These are phyloP conservation scores for Biscogniauxia marginata DNA, from an alignment of 2,329 filamentous ascomycete genomes.

Conservation along the genomic window DNA sequence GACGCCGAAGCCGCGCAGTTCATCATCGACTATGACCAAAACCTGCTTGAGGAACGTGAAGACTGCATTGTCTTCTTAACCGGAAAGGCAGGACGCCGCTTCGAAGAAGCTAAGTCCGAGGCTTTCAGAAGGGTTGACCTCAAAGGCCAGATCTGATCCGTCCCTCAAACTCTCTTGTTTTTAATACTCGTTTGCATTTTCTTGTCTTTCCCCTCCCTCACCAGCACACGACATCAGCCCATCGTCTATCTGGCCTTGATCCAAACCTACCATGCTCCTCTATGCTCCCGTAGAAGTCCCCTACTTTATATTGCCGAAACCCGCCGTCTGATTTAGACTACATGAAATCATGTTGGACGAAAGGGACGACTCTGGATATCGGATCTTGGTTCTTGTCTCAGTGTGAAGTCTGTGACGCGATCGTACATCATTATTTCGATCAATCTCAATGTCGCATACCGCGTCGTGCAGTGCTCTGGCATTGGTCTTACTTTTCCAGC, in stretches of 20 bases:
- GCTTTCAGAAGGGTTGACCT: conserved; percentile 91
- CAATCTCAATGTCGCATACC: conserved; percentile 10
- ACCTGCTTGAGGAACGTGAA: conserved; percentile 73
- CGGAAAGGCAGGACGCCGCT: conserved; percentile 68
- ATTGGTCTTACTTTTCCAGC: conserved; percentile 21
- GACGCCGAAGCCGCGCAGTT: conserved; percentile 90
- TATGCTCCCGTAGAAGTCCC: conserved; percentile 6
- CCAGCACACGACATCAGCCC: conserved; percentile 5
- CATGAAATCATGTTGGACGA: conserved; percentile 11
- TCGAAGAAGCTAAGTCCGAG: conserved; percentile 69
- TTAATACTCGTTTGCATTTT: conserved; percentile 14
- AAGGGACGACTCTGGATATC: conserved; percentile 12
- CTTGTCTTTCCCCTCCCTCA: conserved; percentile 2
- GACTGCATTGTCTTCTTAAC: conserved; percentile 72
- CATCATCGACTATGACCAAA: conserved; percentile 74
- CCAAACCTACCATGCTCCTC: neutral
- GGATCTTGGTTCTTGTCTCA: conserved; percentile 15
- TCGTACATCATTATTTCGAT: conserved; percentile 18
- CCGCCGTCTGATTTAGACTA: conserved; percentile 9
- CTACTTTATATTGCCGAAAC: conserved; percentile 7
- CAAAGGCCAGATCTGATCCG: conserved; percentile 84
- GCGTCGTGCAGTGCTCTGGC: conserved; percentile 8
- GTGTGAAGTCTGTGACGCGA: conserved; percentile 19
- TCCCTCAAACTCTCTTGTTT: conserved; percentile 21
- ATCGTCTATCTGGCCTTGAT: neutral